Evolutionary conservation across 192 early-diverging fungal genomes (phyloP).

Genomic region (Backusella morwellensis): DNA sequence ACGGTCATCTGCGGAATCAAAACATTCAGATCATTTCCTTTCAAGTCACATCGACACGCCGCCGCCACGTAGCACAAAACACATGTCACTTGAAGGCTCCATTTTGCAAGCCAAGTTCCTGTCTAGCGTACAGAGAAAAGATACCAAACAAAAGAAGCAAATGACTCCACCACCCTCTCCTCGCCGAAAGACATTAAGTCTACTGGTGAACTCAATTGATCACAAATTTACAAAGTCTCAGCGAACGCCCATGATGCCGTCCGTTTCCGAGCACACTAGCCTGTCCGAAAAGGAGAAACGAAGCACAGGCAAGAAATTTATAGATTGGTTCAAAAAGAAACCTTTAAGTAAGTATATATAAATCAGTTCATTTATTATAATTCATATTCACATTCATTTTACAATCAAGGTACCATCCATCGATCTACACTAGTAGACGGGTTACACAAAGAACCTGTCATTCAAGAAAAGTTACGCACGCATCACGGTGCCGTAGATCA

Average conservation of each 20-base stretch:
- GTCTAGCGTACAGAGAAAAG: constrained; percentile 26
- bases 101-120: constrained; percentile 37
- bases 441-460: constrained; percentile 3
- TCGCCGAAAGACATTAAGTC: constrained; percentile 34
- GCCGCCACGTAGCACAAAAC: background rate
- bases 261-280: constrained; percentile 24
- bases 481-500: constrained; percentile 76
- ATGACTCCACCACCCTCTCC: background rate
- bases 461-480: constrained; percentile 50
- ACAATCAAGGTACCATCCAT: background rate
- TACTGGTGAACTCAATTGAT: constrained; percentile 31
- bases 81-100: constrained; percentile 18
- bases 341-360: constrained; percentile 40
- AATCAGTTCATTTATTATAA: background rate
- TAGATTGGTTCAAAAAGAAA: constrained; percentile 73
- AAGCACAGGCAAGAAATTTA: constrained; percentile 63
- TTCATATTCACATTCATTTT: background rate
- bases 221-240: constrained; percentile 10
- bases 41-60: background rate
- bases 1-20: background rate
- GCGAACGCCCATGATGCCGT: constrained; percentile 13
- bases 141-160: background rate
- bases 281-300: constrained; percentile 20
- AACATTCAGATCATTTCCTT: background rate
- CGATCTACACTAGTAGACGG: background rate